Evolutionary conservation across 177 flowering plant species (phyloP).

Genomic region (Vitis hybrid): DNA sequence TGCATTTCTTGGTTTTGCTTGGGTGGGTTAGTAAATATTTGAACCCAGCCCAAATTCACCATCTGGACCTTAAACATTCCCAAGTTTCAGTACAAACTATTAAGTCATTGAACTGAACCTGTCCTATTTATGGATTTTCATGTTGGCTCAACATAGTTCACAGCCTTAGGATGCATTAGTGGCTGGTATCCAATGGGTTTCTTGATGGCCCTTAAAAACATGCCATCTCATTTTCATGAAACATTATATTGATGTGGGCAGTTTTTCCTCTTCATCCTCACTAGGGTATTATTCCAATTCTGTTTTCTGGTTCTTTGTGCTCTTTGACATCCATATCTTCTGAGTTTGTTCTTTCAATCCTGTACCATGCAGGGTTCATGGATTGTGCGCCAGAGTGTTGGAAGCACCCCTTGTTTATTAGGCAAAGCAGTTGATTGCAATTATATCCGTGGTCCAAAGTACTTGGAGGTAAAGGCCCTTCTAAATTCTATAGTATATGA

Average conservation of each 20-base stretch:
- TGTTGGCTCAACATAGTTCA: neutral
- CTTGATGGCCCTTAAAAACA: neutral
- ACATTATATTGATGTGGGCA: neutral
- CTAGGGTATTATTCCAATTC: neutral
- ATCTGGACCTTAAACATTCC: too few relatives aligned
- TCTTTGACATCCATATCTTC: neutral
- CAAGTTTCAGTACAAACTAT: too few relatives aligned
- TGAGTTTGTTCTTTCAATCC: neutral
- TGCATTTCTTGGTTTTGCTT: too few relatives aligned
- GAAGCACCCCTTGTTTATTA: constrained; percentile 92
- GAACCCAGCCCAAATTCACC: too few relatives aligned
- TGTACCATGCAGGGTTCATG: constrained; percentile 80
- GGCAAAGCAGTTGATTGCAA: constrained; percentile 99
- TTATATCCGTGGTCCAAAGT: constrained; percentile 87
- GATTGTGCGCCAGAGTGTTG: constrained; percentile 99
- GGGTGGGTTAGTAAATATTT: too few relatives aligned
- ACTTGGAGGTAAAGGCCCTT: constrained; percentile 69
- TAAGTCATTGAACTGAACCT: too few relatives aligned
- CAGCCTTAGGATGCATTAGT: neutral
- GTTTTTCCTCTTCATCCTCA: neutral
- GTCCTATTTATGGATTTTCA: too few relatives aligned
- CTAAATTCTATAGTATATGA: neutral
- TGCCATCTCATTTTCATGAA: neutral
- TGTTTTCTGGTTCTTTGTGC: neutral
- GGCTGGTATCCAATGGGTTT: neutral